A percentile compares a stretch with the other conserved stretches of the same genome.
phyloP scores from a whole-genome alignment of 495 filamentous ascomycete genomes.

The Sporormia fimetaria region DNA sequence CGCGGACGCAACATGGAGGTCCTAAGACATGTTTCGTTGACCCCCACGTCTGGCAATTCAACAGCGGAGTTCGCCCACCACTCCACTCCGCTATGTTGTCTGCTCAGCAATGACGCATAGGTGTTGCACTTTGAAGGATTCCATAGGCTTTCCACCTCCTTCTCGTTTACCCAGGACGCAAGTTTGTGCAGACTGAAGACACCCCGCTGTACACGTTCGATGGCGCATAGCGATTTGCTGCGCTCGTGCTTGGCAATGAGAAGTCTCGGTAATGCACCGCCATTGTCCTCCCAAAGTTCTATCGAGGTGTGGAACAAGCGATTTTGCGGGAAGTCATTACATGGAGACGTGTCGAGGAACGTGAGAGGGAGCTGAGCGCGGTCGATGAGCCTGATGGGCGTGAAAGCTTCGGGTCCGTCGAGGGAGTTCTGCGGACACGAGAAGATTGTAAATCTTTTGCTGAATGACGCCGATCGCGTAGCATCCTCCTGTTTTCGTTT shows the following conservation, averaged over 20 bases:
- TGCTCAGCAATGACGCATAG: constrained; percentile 1
- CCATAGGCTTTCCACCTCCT: constrained; percentile 28
- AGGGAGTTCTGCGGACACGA: constrained; percentile 16
- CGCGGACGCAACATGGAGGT: constrained; percentile 20
- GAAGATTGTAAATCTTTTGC: constrained; percentile 15
- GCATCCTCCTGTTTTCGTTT: constrained; percentile 23
- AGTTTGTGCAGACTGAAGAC: constrained; percentile 65
- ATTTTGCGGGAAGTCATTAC: constrained; percentile 8
- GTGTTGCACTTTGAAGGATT: constrained; percentile 7
- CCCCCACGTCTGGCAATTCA: constrained; percentile 4
- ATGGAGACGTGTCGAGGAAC: constrained; percentile 25
- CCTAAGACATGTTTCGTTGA: constrained; percentile 9
- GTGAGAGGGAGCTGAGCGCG: constrained; percentile 31
- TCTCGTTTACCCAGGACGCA: constrained; percentile 49
- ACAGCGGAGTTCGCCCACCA: constrained; percentile 22
- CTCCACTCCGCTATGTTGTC: not conserved
- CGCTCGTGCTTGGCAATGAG: constrained; percentile 54
- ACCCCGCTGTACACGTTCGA: constrained; percentile 57
- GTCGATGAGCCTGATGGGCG: constrained; percentile 21
- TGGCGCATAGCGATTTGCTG: constrained; percentile 50
- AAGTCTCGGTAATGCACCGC: constrained; percentile 30
- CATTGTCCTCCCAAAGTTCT: constrained; percentile 22
- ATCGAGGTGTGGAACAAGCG: constrained; percentile 31
- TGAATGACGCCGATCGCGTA: constrained; percentile 11
- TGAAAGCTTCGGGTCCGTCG: constrained; percentile 22